A percentile compares a stretch with the other conserved stretches of the same genome.
These are phyloP conservation scores for Erythrophleum ivorense DNA, from an alignment of 331 rosid genomes.

Conservation along the genomic window DNA sequence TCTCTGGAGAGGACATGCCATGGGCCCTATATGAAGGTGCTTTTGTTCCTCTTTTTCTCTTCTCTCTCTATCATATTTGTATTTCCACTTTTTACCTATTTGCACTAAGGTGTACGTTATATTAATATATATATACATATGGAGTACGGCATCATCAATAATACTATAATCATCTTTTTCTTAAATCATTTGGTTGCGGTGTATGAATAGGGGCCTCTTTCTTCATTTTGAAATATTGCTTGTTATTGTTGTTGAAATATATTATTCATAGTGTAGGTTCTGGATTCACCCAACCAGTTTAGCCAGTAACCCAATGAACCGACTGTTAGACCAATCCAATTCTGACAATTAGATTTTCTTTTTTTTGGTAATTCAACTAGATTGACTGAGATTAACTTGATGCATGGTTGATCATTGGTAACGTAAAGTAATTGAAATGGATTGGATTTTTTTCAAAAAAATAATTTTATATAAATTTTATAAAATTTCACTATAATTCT, in stretches of 20 bases:
- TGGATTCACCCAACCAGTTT: too few species aligned
- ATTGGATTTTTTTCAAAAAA: background rate
- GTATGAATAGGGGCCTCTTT: background rate
- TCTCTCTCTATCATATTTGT: constrained; percentile 10
- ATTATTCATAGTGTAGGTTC: too few species aligned
- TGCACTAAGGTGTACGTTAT: constrained; percentile 23
- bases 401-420: background rate
- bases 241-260: background rate
- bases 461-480: background rate
- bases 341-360: background rate
- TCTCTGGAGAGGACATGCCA: constrained; percentile 67
- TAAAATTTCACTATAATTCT: background rate
- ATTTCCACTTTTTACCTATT: constrained; percentile 34
- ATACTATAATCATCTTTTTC: constrained; percentile 1
- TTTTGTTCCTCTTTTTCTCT: constrained; percentile 47
- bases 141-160: background rate
- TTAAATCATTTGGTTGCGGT: background rate
- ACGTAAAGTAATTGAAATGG: background rate
- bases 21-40: constrained; percentile 69
- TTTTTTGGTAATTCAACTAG: background rate
- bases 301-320: background rate
- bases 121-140: background rate
- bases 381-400: background rate
- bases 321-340: background rate
- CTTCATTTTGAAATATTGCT: background rate